A percentile compares a stretch with the other conserved stretches of the same genome.
phyloP scores from a whole-genome alignment of 805 yeast genomes.

The Barnettozyma wickerhamii region DNA sequence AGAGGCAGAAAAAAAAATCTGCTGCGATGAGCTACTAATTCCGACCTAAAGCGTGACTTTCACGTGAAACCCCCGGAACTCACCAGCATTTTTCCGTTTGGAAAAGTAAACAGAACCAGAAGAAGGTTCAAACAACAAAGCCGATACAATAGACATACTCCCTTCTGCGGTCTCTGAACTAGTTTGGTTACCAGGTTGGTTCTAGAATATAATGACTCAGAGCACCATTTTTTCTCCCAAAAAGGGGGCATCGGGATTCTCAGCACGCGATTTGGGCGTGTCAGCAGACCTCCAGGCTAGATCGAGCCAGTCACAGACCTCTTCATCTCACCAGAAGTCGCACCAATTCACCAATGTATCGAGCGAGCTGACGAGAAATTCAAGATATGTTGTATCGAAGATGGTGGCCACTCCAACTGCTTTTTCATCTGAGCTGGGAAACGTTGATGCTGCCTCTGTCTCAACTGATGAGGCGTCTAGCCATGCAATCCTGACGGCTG shows the following conservation, averaged over 20 bases:
- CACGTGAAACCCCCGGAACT: constrained; percentile 1
- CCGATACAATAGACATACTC: no score
- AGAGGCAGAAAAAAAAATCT: constrained; percentile 3
- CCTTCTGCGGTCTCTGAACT: no score
- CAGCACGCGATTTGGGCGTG: constrained; percentile 4
- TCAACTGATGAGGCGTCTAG: constrained; percentile 27
- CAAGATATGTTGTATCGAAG: constrained; percentile 51
- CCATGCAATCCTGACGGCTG: constrained; percentile 27
- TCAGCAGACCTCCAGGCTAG: neutral
- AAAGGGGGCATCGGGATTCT: no score
- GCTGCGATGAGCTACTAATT: constrained; percentile 6
- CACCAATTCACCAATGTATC: constrained; percentile 24
- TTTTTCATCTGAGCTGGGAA: constrained; percentile 2
- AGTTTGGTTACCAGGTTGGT: no score
- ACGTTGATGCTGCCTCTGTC: constrained; percentile 18
- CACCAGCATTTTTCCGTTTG: neutral
- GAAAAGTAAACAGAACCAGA: constrained; percentile 7
- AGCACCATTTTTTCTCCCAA: no score
- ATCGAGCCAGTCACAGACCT: constrained; percentile 2
- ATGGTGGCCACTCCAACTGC: constrained; percentile 50
- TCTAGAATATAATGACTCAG: no score
- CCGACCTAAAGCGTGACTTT: neutral
- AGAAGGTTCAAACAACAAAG: neutral
- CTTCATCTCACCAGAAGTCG: constrained; percentile 9
- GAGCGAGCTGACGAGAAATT: constrained; percentile 53